Base-by-base conservation (phyloP, 2,329 filamentous ascomycete genomes). In the Cladosporium austrohemisphaericum region DNA sequence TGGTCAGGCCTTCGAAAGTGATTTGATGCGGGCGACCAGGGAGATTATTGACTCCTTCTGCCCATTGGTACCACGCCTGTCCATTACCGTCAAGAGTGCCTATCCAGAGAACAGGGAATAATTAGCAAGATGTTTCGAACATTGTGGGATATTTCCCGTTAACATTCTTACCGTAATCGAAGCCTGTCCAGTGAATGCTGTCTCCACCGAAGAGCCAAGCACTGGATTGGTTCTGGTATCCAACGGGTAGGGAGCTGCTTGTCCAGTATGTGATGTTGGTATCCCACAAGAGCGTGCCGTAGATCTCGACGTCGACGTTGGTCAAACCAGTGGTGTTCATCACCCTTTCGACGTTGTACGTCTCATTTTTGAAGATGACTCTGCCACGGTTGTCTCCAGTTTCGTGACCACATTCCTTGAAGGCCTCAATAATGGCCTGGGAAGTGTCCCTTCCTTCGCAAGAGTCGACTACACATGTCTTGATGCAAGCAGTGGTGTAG, bases 71-170 rank as follows among this genome's bases (percentile, higher is more conserved):
- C 79, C 79, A 83, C 2, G 72, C 70, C 56, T 81, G 75, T 2
- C 80, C 80, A 57, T 83, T 82, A 8, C 80, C 79, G 57, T 82
- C 71, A 11, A 83, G 64, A 2, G 75, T 79, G 4, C n/a, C n/a
- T n/a, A n/a, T n/a, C n/a, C n/a, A n/a, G n/a, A n/a, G n/a, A n/a
- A n/a, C n/a, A n/a, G n/a, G n/a, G n/a, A n/a, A n/a, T n/a, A n/a
- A n/a, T n/a, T n/a, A n/a, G n/a, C n/a, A n/a, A n/a, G n/a, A n/a
- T n/a, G n/a, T n/a, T n/a, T n/a, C n/a, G n/a, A n/a, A n/a, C n/a
- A n/a, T n/a, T n/a, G n/a, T n/a, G n/a, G n/a, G n/a, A n/a, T n/a
- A n/a, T n/a, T n/a, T n/a, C n/a, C n/a, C n/a, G n/a, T n/a, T n/a
- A n/a, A n/a, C n/a, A n/a, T n/a, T n/a, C n/a, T n/a, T n/a, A n/a